Conservation (phyloP, 2,329 filamentous ascomycete species). For the Rhynchosporium agropyri region DNA sequence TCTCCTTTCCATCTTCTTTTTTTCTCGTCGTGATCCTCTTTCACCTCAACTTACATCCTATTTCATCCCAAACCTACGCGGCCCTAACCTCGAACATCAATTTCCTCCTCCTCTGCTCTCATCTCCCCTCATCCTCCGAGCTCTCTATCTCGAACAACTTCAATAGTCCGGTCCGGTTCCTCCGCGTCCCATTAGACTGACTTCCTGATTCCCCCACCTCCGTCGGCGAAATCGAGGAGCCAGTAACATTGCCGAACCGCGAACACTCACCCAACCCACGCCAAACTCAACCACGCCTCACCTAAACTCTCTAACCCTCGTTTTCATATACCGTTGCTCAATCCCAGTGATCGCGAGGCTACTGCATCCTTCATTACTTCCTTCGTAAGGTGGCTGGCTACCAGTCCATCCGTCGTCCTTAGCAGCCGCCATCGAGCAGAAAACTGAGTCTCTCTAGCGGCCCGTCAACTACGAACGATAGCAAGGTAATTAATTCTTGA, state of each 20-base stretch:
- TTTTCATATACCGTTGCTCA: neutral
- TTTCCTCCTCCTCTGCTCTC: slow-evolving; percentile 1
- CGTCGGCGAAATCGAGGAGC: slow-evolving; percentile 6
- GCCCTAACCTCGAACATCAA: neutral
- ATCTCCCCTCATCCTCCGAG: neutral
- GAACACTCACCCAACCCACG: neutral
- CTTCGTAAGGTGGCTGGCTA: neutral
- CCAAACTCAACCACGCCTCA: too few relatives aligned
- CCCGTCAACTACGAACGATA: neutral
- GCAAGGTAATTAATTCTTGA: neutral
- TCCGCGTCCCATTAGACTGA: too few relatives aligned
- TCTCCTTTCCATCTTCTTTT: neutral
- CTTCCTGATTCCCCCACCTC: neutral
- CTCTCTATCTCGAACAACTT: slow-evolving; percentile 6
- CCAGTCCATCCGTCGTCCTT: neutral
- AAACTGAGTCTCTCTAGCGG: slow-evolving; percentile 10
- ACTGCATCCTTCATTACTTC: neutral
- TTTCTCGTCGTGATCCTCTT: neutral
- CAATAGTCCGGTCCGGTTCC: slow-evolving; percentile 6
- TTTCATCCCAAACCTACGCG: neutral
- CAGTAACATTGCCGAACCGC: neutral
- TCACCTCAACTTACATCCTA: neutral
- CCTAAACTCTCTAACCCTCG: too few relatives aligned
- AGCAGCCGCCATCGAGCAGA: slow-evolving; percentile 9
- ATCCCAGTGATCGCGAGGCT: slow-evolving; percentile 14